These are phyloP conservation scores for Wallemia mellicola DNA, from an alignment of 1,284 basidiomycete species.

Conservation along the genomic window DNA sequence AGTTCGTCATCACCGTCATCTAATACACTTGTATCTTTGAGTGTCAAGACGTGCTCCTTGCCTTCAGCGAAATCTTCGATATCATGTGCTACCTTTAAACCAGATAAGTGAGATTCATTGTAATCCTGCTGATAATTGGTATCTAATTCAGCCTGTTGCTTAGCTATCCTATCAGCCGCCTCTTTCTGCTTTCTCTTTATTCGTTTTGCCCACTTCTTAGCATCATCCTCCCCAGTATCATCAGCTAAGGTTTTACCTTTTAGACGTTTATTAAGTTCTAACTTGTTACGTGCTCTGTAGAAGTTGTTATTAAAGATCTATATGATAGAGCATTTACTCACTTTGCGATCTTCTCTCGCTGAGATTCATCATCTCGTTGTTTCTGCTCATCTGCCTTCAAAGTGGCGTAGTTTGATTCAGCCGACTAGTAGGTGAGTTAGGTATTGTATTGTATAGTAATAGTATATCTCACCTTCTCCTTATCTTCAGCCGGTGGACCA, in stretches of 20 bases:
- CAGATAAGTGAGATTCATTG: conserved; percentile 56
- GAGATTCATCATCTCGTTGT: conserved; percentile 25
- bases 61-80: conserved; percentile 71
- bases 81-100: conserved; percentile 85
- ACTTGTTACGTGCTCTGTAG: conserved; percentile 56
- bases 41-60: conserved; percentile 73
- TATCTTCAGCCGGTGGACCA: neutral
- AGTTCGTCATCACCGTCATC: conserved; percentile 94
- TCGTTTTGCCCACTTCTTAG: conserved; percentile 62
- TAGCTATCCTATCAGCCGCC: conserved; percentile 39
- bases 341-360: conserved; percentile 47
- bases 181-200: conserved; percentile 64
- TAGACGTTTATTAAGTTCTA: conserved; percentile 63
- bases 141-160: conserved; percentile 53
- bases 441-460: neutral
- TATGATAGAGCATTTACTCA: conserved; percentile 24
- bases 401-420: conserved; percentile 54
- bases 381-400: conserved; percentile 36
- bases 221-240: conserved; percentile 31
- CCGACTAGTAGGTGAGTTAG: conserved; percentile 19
- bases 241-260: conserved; percentile 71
- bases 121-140: conserved; percentile 38
- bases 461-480: neutral
- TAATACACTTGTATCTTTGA: conserved; percentile 79
- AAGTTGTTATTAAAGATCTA: conserved; percentile 20